Evolutionary conservation across 352 stramenopile species (phyloP).

Genomic region (Phytophthora pseudosyringae): DNA sequence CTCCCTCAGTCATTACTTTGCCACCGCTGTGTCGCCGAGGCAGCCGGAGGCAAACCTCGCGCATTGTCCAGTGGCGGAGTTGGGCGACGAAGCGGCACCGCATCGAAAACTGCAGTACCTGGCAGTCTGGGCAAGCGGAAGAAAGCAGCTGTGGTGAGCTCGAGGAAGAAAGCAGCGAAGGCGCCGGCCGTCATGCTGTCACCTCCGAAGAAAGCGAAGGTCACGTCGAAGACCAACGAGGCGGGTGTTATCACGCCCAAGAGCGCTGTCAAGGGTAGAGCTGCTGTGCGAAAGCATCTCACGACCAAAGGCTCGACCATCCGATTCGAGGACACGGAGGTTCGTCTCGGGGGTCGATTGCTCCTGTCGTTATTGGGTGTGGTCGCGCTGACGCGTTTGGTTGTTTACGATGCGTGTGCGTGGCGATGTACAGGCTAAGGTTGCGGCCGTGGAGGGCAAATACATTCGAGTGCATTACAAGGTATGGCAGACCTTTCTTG

Average conservation of each 20-base stretch:
- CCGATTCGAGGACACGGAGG: constrained; percentile 68
- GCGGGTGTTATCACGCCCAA: constrained; percentile 29
- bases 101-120: constrained; percentile 22
- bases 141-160: constrained; percentile 20
- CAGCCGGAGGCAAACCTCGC: constrained; percentile 7
- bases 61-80: constrained; percentile 33
- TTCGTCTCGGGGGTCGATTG: constrained; percentile 22
- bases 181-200: constrained; percentile 25
- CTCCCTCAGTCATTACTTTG: constrained; percentile 62
- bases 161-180: constrained; percentile 29
- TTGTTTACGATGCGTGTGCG: not conserved
- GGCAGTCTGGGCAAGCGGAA: constrained; percentile 38
- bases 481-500: constrained; percentile 26
- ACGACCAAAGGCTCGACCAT: constrained; percentile 73
- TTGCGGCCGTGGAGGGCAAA: constrained; percentile 73
- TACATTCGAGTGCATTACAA: constrained; percentile 86
- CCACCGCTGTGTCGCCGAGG: constrained; percentile 51
- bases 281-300: constrained; percentile 47
- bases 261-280: constrained; percentile 32
- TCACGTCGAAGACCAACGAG: constrained; percentile 13
- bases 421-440: constrained; percentile 49
- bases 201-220: constrained; percentile 32
- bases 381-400: constrained; percentile 10
- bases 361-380: not conserved
- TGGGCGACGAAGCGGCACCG: constrained; percentile 39